Conservation (phyloP, 441 rosid species). For the Populus tomentosa region DNA sequence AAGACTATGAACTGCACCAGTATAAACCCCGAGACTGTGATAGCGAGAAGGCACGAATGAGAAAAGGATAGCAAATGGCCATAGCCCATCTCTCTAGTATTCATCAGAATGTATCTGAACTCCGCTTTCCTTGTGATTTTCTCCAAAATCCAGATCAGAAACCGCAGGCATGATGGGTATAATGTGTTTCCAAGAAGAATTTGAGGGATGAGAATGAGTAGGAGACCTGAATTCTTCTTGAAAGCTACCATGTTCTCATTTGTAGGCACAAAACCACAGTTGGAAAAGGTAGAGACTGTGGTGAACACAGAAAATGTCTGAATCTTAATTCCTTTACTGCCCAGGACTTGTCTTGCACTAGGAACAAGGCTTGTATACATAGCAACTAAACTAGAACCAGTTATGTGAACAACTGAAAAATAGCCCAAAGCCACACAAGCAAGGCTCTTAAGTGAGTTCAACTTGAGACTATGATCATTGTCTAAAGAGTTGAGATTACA, state of each 20-base stretch:
- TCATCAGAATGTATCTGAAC: conserved; percentile 34
- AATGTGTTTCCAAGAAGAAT: conserved; percentile 51
- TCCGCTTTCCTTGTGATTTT: conserved; percentile 29
- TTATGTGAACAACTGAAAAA: conserved; percentile 7
- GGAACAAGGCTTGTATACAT: conserved; percentile 13
- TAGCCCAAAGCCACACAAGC: conserved; percentile 20
- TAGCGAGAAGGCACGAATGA: conserved; percentile 24
- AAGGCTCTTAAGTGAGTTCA: neutral
- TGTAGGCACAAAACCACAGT: conserved; percentile 42
- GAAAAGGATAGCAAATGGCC: conserved; percentile 33
- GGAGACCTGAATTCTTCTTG: conserved; percentile 43
- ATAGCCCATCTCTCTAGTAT: conserved; percentile 34
- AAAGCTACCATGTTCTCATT: conserved; percentile 47
- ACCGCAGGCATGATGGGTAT: conserved; percentile 38
- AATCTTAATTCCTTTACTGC: conserved; percentile 17
- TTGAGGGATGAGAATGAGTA: conserved; percentile 44
- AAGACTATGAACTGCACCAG: conserved; percentile 31
- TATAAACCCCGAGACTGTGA: conserved; percentile 38
- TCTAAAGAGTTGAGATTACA: neutral
- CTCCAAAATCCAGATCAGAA: conserved; percentile 36
- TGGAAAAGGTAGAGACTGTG: conserved; percentile 34
- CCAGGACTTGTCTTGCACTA: conserved; percentile 15
- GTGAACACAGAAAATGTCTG: conserved; percentile 32
- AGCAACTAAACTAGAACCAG: conserved; percentile 15
- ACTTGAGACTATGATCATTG: neutral